These are phyloP conservation scores for Fraxinus baroniana DNA, from an alignment of 305 asterid genomes.

Conservation along the genomic window DNA sequence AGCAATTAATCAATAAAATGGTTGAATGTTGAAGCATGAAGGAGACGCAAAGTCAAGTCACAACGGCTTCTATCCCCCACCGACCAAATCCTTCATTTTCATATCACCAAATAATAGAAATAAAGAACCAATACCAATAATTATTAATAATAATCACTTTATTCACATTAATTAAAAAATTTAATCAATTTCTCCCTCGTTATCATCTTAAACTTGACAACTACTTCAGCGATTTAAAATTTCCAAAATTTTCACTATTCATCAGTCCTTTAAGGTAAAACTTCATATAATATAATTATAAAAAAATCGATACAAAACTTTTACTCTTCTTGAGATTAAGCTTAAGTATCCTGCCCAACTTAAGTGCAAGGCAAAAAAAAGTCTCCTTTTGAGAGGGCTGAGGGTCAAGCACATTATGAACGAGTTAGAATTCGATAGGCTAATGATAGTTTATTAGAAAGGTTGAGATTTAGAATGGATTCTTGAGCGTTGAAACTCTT, in stretches of 20 bases:
- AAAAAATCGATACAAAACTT: neutral
- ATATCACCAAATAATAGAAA: neutral
- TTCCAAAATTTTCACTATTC: neutral
- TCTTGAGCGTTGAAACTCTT: no score
- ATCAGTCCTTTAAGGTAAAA: neutral
- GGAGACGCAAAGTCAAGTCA: slow-evolving; percentile 37
- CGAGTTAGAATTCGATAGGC: neutral
- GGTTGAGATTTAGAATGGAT: no score
- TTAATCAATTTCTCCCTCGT: neutral
- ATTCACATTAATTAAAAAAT: neutral
- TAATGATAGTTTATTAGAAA: no score
- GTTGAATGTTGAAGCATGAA: neutral
- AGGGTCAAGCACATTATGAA: neutral
- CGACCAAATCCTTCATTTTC: slow-evolving; percentile 31
- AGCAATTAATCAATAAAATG: neutral
- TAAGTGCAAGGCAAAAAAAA: neutral
- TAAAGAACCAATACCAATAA: neutral
- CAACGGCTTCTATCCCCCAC: neutral
- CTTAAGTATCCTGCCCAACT: neutral
- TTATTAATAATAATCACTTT: neutral
- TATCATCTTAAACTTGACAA: neutral
- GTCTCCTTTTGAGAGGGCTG: no score
- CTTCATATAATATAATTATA: neutral
- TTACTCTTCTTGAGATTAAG: no score
- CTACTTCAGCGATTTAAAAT: neutral